These are phyloP conservation scores for Pelargonium fulgidum DNA, from an alignment of 441 rosid species.

Conservation along the genomic window DNA sequence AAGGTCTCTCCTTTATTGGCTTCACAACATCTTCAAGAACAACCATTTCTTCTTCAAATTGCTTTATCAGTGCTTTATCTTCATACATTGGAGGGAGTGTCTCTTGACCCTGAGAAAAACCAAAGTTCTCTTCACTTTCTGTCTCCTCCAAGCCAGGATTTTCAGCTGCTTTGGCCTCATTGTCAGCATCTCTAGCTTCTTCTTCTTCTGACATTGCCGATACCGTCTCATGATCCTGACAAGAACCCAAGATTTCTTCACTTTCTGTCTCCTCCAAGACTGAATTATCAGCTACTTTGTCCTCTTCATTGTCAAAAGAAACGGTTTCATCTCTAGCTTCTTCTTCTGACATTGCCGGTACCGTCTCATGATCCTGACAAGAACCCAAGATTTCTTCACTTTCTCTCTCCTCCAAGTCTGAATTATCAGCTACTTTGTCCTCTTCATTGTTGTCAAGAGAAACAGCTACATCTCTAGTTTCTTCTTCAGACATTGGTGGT, in stretches of 20 bases:
- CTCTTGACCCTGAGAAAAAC: conserved; percentile 1
- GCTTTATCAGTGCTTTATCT: conserved; percentile 7
- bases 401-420: too few relatives aligned
- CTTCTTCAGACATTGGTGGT: too few relatives aligned
- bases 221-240: not conserved
- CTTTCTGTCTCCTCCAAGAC: conserved; percentile 11
- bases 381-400: too few relatives aligned
- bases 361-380: too few relatives aligned
- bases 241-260: conserved; percentile 11
- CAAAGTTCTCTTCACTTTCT: conserved; percentile 10
- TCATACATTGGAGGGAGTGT: conserved; percentile 1
- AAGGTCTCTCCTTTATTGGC: not conserved
- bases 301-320: not conserved
- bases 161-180: conserved; percentile 10
- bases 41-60: conserved; percentile 17
- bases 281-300: conserved; percentile 12
- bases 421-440: not conserved
- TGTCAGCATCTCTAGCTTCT: too few relatives aligned
- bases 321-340: not conserved
- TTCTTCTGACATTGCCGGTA: not conserved
- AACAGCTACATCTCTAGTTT: too few relatives aligned
- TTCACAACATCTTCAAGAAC: not conserved
- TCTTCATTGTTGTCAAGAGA: too few relatives aligned
- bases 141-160: conserved; percentile 13
- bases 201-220: conserved; percentile 6